Percentiles rank a stretch among this genome's conserved stretches.
phyloP scores from a whole-genome alignment of 139 green algal genomes.

The Micractinium sp. region DNA sequence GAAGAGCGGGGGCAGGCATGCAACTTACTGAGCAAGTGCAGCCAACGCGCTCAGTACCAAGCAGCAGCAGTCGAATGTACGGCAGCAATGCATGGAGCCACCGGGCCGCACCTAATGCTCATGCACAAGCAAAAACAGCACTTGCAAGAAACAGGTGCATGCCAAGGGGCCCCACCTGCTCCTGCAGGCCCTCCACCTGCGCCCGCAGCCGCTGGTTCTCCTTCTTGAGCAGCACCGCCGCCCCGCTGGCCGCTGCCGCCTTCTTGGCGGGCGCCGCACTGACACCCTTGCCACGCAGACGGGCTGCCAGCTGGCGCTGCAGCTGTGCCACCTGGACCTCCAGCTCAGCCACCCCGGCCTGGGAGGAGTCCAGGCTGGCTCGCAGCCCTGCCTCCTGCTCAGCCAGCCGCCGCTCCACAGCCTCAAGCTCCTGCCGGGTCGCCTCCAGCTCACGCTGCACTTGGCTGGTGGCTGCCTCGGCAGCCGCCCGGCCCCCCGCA shows the following conservation, averaged over 20 bases:
- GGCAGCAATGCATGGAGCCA: background rate
- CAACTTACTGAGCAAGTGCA: too few relatives aligned
- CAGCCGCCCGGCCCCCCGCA: background rate
- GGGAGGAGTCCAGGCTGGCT: slow-evolving; percentile 2
- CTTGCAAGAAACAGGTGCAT: too few relatives aligned
- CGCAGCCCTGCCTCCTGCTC: background rate
- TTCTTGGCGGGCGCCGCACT: slow-evolving; percentile 9
- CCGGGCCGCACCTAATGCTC: too few relatives aligned
- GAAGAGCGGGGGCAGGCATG: background rate
- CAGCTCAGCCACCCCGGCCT: background rate
- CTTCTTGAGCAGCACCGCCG: slow-evolving; percentile 9
- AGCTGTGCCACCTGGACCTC: slow-evolving; percentile 12
- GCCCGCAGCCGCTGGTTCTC: slow-evolving; percentile 22
- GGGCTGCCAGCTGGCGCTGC: slow-evolving; percentile 24
- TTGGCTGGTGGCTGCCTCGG: background rate
- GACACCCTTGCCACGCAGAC: background rate
- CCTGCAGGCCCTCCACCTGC: slow-evolving; percentile 15
- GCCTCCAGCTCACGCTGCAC: slow-evolving; percentile 6
- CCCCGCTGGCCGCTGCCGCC: background rate
- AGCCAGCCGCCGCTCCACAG: background rate
- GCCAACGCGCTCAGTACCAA: too few relatives aligned
- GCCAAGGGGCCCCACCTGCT: slow-evolving; percentile 11
- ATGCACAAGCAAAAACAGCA: background rate
- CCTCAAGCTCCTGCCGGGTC: background rate
- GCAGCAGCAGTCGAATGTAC: too few relatives aligned